Evolutionary conservation across 192 early-diverging fungal species (phyloP).

Genomic region (Rhizoclosmatium sp.): DNA sequence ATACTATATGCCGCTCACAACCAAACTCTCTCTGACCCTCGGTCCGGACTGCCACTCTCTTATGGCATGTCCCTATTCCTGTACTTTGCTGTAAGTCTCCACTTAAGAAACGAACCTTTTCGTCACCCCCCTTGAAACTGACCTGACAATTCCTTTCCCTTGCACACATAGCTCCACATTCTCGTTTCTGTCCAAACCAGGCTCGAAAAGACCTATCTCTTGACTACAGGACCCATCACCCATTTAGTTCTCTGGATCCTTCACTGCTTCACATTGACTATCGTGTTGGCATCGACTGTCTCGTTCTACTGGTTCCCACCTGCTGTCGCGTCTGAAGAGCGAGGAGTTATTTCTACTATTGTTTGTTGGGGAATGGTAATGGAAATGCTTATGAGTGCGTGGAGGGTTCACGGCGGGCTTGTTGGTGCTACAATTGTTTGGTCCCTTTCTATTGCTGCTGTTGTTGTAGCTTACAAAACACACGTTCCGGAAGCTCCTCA

Average conservation of each 20-base stretch:
- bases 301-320: neutral
- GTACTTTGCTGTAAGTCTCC: conserved; percentile 7
- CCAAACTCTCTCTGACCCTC: neutral
- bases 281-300: conserved; percentile 8
- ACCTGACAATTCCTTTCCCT: no score
- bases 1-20: neutral
- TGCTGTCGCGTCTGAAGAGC: neutral
- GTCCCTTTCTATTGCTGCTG: conserved; percentile 2
- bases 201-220: neutral
- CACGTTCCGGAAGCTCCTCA: neutral
- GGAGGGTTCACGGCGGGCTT: neutral
- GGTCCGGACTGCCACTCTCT: neutral
- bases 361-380: conserved; percentile 6
- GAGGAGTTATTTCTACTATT: neutral
- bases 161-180: neutral
- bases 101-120: no score
- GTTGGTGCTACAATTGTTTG: neutral
- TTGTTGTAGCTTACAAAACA: conserved; percentile 9
- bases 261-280: conserved; percentile 17
- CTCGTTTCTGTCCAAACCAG: conserved; percentile 2
- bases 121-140: no score
- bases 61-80: conserved; percentile 22
- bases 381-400: conserved; percentile 17
- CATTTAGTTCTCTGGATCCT: conserved; percentile 25
- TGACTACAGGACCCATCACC: neutral